Percentiles rank a stretch among this genome's conserved stretches.
Evolutionary conservation across 192 early-diverging fungal genomes (phyloP).

Genomic region (Diversispora eburnea): DNA sequence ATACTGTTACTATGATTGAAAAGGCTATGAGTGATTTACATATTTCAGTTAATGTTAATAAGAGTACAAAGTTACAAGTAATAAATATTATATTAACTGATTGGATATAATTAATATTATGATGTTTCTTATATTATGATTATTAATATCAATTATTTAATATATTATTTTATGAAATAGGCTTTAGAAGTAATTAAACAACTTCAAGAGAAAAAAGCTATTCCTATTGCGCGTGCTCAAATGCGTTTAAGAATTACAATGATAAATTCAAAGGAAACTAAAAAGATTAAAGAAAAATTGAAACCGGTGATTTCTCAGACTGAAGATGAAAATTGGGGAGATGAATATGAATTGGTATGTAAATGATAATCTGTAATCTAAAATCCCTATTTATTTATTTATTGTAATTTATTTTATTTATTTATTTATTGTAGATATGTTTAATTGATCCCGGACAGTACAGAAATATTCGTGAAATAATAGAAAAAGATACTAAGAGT

Average conservation of each 20-base stretch:
- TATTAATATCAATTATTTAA: neutral
- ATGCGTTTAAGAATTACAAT: conserved; percentile 85
- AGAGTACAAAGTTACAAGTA: conserved; percentile 83
- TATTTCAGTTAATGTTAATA: conserved; percentile 83
- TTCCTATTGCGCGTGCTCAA: conserved; percentile 93
- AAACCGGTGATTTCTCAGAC: conserved; percentile 55
- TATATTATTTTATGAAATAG: conserved; percentile 33
- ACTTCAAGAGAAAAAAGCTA: conserved; percentile 80
- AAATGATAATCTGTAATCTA: neutral
- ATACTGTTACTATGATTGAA: conserved; percentile 97
- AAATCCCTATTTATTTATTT: conserved; percentile 2
- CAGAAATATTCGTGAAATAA: conserved; percentile 73
- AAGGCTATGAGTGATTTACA: conserved; percentile 95
- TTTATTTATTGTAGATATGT: conserved; percentile 52
- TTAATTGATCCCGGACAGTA: conserved; percentile 94
- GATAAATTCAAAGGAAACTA: conserved; percentile 77
- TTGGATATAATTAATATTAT: neutral
- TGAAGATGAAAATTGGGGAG: conserved; percentile 74
- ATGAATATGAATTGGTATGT: conserved; percentile 81
- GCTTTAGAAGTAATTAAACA: conserved; percentile 93
- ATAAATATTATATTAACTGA: neutral
- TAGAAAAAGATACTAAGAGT: conserved; percentile 84
- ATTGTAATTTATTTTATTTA: neutral
- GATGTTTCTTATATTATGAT: neutral
- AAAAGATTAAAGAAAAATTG: conserved; percentile 79